phyloP scores from a whole-genome alignment of 1,284 basidiomycete genomes.

The Inonotus hispidus region DNA sequence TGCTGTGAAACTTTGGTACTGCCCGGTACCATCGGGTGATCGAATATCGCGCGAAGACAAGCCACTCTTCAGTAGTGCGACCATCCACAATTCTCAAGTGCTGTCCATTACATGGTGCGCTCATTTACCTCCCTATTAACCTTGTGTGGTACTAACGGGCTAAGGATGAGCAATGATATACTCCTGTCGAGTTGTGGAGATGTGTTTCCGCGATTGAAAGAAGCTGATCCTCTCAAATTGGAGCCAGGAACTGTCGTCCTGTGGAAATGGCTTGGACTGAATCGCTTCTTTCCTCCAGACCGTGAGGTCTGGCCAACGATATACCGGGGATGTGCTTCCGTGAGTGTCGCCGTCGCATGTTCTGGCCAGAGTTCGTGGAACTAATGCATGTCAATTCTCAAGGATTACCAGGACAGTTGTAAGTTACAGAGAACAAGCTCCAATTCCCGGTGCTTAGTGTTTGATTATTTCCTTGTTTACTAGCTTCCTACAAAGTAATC shows the following conservation, averaged over 20 bases:
- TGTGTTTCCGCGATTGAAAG: slow-evolving; percentile 45
- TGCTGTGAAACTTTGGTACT: slow-evolving; percentile 64
- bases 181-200: slow-evolving; percentile 57
- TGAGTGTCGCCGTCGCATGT: slow-evolving; percentile 30
- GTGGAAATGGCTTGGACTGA: slow-evolving; percentile 62
- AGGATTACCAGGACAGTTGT: slow-evolving; percentile 75
- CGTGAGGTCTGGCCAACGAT: slow-evolving; percentile 32
- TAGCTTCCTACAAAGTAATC: slow-evolving; percentile 59
- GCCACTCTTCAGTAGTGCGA: slow-evolving; percentile 61
- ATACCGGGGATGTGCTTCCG: slow-evolving; percentile 54
- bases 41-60: slow-evolving; percentile 60
- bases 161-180: slow-evolving; percentile 55
- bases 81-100: slow-evolving; percentile 60
- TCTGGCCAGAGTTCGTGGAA: background rate
- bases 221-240: slow-evolving; percentile 14
- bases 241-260: slow-evolving; percentile 47
- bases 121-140: background rate
- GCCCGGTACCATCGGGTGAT: slow-evolving; percentile 25
- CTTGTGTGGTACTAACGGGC: background rate
- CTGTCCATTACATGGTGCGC: slow-evolving; percentile 57
- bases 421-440: slow-evolving; percentile 16
- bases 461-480: background rate
- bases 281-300: slow-evolving; percentile 58
- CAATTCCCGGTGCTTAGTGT: background rate
- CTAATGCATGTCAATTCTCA: background rate